Percentiles rank a stretch among this genome's conserved stretches.
Conservation (phyloP, 2,329 filamentous ascomycete species). For the Sphaerostilbella broomeana region DNA sequence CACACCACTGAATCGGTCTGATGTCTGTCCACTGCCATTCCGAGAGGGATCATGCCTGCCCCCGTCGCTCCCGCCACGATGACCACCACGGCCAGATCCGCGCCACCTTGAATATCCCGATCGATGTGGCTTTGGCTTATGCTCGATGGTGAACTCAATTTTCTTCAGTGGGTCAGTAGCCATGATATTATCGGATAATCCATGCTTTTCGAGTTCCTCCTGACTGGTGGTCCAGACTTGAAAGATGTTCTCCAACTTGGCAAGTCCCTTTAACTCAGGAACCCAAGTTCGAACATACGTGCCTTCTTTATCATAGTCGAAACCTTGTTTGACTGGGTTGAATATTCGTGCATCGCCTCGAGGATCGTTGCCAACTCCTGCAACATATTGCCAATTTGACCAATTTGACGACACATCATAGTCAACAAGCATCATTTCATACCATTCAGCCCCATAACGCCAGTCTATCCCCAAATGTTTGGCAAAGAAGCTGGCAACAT, state of each 20-base stretch:
- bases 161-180: slow-evolving; percentile 56
- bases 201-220: slow-evolving; percentile 50
- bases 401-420: slow-evolving; percentile 73
- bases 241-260: slow-evolving; percentile 53
- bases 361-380: slow-evolving; percentile 75
- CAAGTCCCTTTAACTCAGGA: slow-evolving; percentile 54
- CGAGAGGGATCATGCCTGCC: too few species aligned
- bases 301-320: slow-evolving; percentile 67
- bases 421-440: slow-evolving; percentile 67
- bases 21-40: too few species aligned
- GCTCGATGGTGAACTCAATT: not conserved
- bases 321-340: slow-evolving; percentile 74
- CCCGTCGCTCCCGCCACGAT: not conserved
- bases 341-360: slow-evolving; percentile 65
- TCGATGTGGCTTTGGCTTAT: not conserved
- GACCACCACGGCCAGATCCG: not conserved
- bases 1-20: too few species aligned
- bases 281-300: slow-evolving; percentile 69
- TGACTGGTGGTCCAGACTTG: slow-evolving; percentile 61
- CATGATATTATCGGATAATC: slow-evolving; percentile 54
- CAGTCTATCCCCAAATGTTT: slow-evolving; percentile 73
- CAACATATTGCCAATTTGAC: slow-evolving; percentile 78
- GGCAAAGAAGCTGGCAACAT: slow-evolving; percentile 66
- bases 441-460: slow-evolving; percentile 77
- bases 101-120: not conserved